phyloP scores from a whole-genome alignment of 768 basidiomycete species.

The Boletus fagicola region DNA sequence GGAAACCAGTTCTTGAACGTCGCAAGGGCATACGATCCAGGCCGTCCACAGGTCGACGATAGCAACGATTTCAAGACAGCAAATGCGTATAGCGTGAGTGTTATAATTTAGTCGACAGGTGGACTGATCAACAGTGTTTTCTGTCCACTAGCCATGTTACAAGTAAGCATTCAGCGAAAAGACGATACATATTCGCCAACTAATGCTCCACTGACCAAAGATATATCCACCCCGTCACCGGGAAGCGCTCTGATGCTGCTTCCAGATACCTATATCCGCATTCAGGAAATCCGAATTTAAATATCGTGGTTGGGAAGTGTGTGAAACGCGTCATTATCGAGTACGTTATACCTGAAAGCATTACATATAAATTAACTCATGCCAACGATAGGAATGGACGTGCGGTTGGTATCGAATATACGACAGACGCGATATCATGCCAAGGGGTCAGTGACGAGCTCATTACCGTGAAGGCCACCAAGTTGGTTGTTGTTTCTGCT shows the following conservation, averaged over 20 bases:
- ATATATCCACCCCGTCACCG: slow-evolving; percentile 48
- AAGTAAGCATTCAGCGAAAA: slow-evolving; percentile 12
- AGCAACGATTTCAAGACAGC: slow-evolving; percentile 41
- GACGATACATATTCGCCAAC: fast-evolving
- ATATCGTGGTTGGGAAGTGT: slow-evolving; percentile 28
- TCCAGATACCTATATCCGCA: slow-evolving; percentile 40
- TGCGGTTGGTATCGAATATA: slow-evolving; percentile 40
- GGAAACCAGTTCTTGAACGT: slow-evolving; percentile 47
- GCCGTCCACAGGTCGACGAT: slow-evolving; percentile 44
- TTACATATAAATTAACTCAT: not conserved
- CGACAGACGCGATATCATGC: slow-evolving; percentile 25
- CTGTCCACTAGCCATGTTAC: slow-evolving; percentile 11
- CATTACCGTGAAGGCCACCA: slow-evolving; percentile 26
- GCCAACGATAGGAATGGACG: slow-evolving; percentile 27
- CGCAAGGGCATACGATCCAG: slow-evolving; percentile 47
- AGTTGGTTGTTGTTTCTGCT: slow-evolving; percentile 48
- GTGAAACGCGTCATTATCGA: slow-evolving; percentile 11
- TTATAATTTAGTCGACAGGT: not conserved
- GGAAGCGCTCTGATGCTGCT: slow-evolving; percentile 31
- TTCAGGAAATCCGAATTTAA: slow-evolving; percentile 30
- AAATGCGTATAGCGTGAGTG: slow-evolving; percentile 27
- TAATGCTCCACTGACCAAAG: slow-evolving; percentile 30
- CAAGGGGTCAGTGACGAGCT: slow-evolving; percentile 10
- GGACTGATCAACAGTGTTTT: not conserved
- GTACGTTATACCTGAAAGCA: not conserved